These are phyloP conservation scores for Aspergillus sp. DNA, from an alignment of 2,329 filamentous ascomycete species.

Conservation along the genomic window DNA sequence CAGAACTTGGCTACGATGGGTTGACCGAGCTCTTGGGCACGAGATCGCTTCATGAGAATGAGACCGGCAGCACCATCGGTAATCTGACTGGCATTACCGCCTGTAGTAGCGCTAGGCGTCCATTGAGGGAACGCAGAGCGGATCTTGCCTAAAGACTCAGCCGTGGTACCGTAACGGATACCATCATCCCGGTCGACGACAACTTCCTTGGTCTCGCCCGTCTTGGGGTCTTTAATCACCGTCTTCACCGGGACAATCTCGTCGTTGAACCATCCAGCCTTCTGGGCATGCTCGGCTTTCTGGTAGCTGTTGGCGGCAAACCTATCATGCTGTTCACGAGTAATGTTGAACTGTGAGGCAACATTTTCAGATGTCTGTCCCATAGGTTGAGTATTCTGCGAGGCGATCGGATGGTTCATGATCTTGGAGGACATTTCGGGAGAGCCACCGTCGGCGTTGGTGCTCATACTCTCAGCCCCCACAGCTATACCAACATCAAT, in stretches of 20 bases:
- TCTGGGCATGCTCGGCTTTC: constrained; percentile 80
- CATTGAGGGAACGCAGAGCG: constrained; percentile 77
- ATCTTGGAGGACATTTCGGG: constrained; percentile 82
- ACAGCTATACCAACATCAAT: constrained; percentile 90
- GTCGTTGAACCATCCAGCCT: constrained; percentile 78
- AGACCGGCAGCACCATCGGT: constrained; percentile 90
- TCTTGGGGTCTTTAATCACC: constrained; percentile 83
- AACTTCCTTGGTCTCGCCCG: constrained; percentile 75
- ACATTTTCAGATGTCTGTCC: constrained; percentile 89
- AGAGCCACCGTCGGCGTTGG: constrained; percentile 78
- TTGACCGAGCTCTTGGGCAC: constrained; percentile 80
- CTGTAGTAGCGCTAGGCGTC: constrained; percentile 79
- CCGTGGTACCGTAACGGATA: constrained; percentile 77
- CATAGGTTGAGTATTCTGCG: constrained; percentile 94
- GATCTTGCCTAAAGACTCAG: constrained; percentile 80
- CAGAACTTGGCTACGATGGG: constrained; percentile 87
- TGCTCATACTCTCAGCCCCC: constrained; percentile 90
- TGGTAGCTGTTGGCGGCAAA: constrained; percentile 86
- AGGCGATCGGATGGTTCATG: constrained; percentile 71
- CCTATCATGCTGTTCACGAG: constrained; percentile 70
- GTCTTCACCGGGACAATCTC: constrained; percentile 84
- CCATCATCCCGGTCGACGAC: constrained; percentile 82
- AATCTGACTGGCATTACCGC: constrained; percentile 89
- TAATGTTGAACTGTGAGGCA: constrained; percentile 74
- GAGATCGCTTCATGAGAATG: constrained; percentile 86